Evolutionary conservation across 2,329 filamentous ascomycete species (phyloP).

Genomic region (Phialophora expanda): DNA sequence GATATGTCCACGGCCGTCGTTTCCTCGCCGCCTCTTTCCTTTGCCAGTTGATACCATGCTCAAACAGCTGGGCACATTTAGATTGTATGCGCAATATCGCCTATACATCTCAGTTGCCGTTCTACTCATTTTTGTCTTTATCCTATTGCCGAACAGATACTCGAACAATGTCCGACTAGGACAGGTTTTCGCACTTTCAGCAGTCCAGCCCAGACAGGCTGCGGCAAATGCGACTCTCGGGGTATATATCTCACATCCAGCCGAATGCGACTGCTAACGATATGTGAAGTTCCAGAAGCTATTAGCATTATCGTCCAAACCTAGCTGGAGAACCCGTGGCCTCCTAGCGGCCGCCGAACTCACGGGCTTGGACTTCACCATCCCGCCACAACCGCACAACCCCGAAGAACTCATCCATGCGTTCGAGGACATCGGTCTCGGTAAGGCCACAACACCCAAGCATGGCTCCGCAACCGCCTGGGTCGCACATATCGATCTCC

Average conservation of each 20-base stretch:
- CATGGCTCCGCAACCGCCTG: constrained; percentile 41
- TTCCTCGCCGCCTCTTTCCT: not conserved
- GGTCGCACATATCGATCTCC: constrained; percentile 50
- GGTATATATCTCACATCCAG: not conserved
- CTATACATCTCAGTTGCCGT: not conserved
- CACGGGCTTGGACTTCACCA: constrained; percentile 43
- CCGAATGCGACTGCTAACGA: not conserved
- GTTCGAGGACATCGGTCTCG: constrained; percentile 40
- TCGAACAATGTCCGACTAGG: not conserved
- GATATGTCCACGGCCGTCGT: not conserved
- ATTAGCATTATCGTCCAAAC: constrained; percentile 43
- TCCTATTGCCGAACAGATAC: not conserved
- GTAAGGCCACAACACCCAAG: constrained; percentile 15
- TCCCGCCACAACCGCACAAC: constrained; percentile 44
- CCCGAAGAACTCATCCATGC: constrained; percentile 40
- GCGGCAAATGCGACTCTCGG: constrained; percentile 33
- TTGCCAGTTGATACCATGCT: not conserved
- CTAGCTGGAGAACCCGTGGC: constrained; percentile 47
- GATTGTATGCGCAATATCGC: not conserved
- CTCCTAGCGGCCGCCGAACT: constrained; percentile 45
- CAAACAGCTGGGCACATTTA: not conserved
- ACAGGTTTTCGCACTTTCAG: not conserved
- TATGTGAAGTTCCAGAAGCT: constrained; percentile 41
- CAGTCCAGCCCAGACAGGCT: not conserved
- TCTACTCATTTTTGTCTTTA: not conserved